Evolutionary conservation across 306 rosid species (phyloP).

Genomic region (Begonia masoniana): DNA sequence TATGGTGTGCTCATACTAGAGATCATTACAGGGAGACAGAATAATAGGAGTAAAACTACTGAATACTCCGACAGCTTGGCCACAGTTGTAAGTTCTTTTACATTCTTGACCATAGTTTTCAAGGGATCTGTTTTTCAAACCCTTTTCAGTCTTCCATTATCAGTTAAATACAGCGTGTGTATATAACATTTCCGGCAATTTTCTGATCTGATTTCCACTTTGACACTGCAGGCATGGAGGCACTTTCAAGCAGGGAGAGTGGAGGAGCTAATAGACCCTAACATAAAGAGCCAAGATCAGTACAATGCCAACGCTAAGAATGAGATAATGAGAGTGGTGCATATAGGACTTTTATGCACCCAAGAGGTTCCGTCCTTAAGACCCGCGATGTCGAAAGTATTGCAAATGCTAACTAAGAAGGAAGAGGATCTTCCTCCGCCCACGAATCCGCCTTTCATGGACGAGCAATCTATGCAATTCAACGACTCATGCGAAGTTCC

Average conservation of each 20-base stretch:
- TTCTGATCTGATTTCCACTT: too few relatives aligned
- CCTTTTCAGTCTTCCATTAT: too few relatives aligned
- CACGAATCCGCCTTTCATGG: conserved; percentile 74
- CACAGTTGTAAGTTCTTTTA: conserved; percentile 35
- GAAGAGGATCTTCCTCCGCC: conserved; percentile 64
- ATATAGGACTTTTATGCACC: conserved; percentile 76
- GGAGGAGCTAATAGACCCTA: conserved; percentile 54
- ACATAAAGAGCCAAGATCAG: conserved; percentile 40
- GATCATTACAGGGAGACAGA: conserved; percentile 53
- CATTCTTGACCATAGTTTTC: too few relatives aligned
- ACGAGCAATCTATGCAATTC: conserved; percentile 78
- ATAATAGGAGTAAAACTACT: conserved; percentile 54
- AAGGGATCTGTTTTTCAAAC: too few relatives aligned
- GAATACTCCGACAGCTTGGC: conserved; percentile 67
- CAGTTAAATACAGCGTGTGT: too few relatives aligned
- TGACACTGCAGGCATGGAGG: conserved; percentile 60
- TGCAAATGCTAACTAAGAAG: conserved; percentile 47
- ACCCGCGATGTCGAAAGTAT: conserved; percentile 68
- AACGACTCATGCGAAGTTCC: conserved; percentile 37
- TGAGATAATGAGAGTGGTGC: conserved; percentile 52
- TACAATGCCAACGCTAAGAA: conserved; percentile 16
- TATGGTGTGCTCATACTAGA: conserved; percentile 76
- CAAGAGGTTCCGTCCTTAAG: conserved; percentile 62
- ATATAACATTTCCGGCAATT: too few relatives aligned
- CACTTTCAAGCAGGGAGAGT: conserved; percentile 52